Evolutionary conservation across 2,329 filamentous ascomycete genomes (phyloP).

Genomic region (Emmonsia crescens): DNA sequence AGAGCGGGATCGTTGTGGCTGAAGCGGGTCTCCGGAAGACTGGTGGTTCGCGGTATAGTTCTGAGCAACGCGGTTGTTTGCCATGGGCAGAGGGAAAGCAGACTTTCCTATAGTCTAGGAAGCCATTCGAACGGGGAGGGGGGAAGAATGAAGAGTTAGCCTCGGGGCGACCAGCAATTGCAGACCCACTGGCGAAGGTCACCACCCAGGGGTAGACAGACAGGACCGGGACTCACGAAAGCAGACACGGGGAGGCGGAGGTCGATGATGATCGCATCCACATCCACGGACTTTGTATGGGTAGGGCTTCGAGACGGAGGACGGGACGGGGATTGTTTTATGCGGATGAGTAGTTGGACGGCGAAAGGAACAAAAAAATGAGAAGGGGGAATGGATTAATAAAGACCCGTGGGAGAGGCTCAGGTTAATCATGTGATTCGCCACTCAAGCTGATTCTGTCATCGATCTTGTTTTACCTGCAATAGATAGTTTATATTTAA

Average conservation of each 20-base stretch:
- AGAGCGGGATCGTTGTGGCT: conserved; percentile 15
- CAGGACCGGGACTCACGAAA: conserved; percentile 7
- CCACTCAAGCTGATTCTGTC: no score
- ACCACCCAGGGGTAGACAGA: neutral
- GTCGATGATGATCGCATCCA: conserved; percentile 12
- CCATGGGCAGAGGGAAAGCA: conserved; percentile 5
- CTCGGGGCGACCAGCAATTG: neutral
- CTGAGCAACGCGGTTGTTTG: conserved; percentile 8
- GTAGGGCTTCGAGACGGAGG: conserved; percentile 10
- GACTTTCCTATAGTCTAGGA: neutral
- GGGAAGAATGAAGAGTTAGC: neutral
- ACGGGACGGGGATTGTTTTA: conserved; percentile 17
- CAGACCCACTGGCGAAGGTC: conserved; percentile 3
- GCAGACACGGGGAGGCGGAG: neutral
- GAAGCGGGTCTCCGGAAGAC: conserved; percentile 26
- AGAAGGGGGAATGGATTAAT: neutral
- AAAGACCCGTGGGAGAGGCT: neutral
- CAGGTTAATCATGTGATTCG: neutral
- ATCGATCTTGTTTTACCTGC: no score
- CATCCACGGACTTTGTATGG: neutral
- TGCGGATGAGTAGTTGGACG: conserved; percentile 12
- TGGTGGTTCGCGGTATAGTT: conserved; percentile 7
- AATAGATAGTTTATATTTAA: no score
- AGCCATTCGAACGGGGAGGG: conserved; percentile 2
- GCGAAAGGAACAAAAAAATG: neutral